phyloP scores from a whole-genome alignment of 2,329 filamentous ascomycete genomes.

The Ceratocystis ficicola region DNA sequence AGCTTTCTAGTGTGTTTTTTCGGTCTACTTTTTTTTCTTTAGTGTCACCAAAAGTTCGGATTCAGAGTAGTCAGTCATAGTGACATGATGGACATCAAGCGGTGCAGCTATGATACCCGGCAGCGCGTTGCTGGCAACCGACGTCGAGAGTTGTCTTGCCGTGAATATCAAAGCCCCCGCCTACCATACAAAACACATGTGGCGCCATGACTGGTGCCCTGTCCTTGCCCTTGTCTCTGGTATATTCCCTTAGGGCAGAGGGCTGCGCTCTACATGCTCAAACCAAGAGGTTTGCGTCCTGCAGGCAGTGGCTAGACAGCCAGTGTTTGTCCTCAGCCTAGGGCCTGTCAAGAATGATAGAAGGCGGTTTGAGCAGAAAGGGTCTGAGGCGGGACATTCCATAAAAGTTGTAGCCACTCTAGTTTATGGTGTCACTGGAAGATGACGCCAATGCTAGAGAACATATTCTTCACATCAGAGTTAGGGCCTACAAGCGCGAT shows the following conservation, averaged over 20 bases:
- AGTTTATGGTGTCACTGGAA: conserved; percentile 55
- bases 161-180: conserved; percentile 35
- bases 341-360: conserved; percentile 38
- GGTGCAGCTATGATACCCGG: conserved; percentile 40
- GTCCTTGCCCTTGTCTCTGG: neutral
- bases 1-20: conserved; percentile 30
- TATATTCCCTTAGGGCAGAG: conserved; percentile 26
- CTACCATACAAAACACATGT: conserved; percentile 20
- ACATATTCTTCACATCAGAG: conserved; percentile 45
- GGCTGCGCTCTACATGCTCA: conserved; percentile 43
- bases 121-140: conserved; percentile 50
- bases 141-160: conserved; percentile 49
- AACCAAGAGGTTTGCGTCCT: conserved; percentile 53
- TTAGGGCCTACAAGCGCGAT: conserved; percentile 29
- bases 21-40: conserved; percentile 40
- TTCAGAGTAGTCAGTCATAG: conserved; percentile 58
- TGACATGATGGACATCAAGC: conserved; percentile 39
- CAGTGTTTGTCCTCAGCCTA: conserved; percentile 41
- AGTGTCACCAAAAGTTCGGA: conserved; percentile 47
- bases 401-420: conserved; percentile 51
- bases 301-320: conserved; percentile 61
- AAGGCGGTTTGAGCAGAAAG: conserved; percentile 35
- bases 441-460: conserved; percentile 49
- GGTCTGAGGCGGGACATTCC: conserved; percentile 48
- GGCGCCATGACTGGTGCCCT: too few relatives aligned